A percentile compares a stretch with the other conserved stretches of the same genome.
Evolutionary conservation across 2,329 filamentous ascomycete species (phyloP).

Genomic region (Penicillium griseofulvum): DNA sequence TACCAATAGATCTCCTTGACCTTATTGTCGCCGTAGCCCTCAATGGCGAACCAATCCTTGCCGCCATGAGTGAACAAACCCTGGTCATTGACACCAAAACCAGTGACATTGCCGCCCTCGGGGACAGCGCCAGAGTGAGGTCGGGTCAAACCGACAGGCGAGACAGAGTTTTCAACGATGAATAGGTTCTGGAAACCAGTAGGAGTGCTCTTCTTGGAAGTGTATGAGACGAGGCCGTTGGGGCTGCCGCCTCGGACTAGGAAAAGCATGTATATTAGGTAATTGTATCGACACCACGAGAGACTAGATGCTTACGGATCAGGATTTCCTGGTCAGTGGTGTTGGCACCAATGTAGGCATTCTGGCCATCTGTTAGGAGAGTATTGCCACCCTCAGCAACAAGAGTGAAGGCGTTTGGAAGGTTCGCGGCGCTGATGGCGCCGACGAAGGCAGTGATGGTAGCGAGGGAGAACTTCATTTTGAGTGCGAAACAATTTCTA

Average conservation of each 20-base stretch:
- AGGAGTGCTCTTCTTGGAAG: constrained; percentile 19
- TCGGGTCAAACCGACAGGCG: constrained; percentile 22
- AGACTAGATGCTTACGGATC: constrained; percentile 22
- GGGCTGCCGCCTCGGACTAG: constrained; percentile 20
- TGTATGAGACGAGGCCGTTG: constrained; percentile 26
- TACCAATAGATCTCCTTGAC: constrained; percentile 30
- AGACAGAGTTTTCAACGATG: constrained; percentile 23
- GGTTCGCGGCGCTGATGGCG: constrained; percentile 21
- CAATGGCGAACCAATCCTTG: constrained; percentile 27
- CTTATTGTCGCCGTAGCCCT: constrained; percentile 21
- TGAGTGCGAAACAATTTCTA: constrained; percentile 4
- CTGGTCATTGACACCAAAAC: constrained; percentile 27
- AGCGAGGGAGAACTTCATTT: constrained; percentile 31
- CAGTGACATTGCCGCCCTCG: constrained; percentile 20
- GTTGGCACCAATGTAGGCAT: constrained; percentile 23
- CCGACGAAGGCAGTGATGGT: constrained; percentile 22
- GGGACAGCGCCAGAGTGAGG: constrained; percentile 31
- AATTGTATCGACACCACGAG: background rate
- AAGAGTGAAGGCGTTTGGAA: constrained; percentile 28
- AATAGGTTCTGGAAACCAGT: constrained; percentile 32
- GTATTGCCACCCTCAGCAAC: constrained; percentile 28
- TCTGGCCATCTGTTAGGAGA: constrained; percentile 26
- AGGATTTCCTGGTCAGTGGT: constrained; percentile 23
- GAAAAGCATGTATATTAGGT: background rate
- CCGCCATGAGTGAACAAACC: constrained; percentile 28